Evolutionary conservation across 2,329 filamentous ascomycete species (phyloP), one percentile per base, ranked within the genome.

Genomic region (Calonectria naviculata): DNA sequence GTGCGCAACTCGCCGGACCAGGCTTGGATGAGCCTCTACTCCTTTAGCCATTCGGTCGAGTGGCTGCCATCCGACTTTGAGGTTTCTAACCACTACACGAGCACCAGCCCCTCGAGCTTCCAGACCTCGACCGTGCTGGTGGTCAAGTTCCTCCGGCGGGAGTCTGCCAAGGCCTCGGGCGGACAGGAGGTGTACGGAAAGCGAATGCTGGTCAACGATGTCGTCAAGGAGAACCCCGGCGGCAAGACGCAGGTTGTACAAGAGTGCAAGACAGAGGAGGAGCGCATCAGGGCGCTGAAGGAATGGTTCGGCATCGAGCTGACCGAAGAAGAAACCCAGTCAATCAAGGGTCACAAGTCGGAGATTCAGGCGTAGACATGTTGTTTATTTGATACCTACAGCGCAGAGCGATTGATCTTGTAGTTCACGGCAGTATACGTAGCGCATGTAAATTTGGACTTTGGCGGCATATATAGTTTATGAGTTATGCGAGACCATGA

Each of bases 1-100:
- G 89, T 89, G 73, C 86, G 89, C 31, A 86, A 89, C 71, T 80
- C 82, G 0, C 82, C 86, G 0, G 83, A 81, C 56, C 83, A 85
- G 2, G 28, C 73, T 1, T 95, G 92, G 90, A 84, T 87, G 26
- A 84, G 88, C 1, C 88, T 86, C 58, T 94, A 94, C 80, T 89
- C 87, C 71, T 95, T 95, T 80, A 87, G 88, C 2, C 90, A 93
- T 71, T 73, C 74, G 7, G 84, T 87, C 19, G 92, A 93, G 80
- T 93, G 93, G 80, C 79, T 90, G 38, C 87, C 86, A 5, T 80
- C 84, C 49, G 92, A 94, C 80, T 93, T 90, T 76, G 86, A 85
- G 41, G 83, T 92, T 7, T 85, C 92, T 84, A 93, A 89, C 79
- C 89, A 84, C 75, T 88, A 79, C 56, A 89, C 88, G 1, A 90